Base-by-base conservation (phyloP, 2,329 filamentous ascomycete species). In the Aspergillus melleus region DNA sequence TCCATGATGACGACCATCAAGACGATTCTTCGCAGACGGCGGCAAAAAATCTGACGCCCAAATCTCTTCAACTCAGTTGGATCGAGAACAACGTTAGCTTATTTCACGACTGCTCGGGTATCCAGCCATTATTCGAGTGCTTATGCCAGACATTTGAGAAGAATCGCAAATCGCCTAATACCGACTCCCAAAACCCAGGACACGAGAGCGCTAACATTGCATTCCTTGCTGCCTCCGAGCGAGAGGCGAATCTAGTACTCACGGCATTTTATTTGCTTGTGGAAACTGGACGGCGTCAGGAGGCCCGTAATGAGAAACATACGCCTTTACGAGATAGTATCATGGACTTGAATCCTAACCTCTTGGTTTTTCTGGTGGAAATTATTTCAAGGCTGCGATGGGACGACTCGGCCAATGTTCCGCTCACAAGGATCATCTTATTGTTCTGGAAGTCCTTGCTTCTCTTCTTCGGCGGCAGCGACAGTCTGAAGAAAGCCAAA, bases 361-460 rank as follows among this genome's bases (percentile, higher is more conserved):
- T 96, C 52, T 82, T 93, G 19, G 84, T 90, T 52, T 88, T 89
- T 58, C 83, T 96, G 73, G 84, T 93, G 30, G 86, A 88, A 52
- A 84, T 86, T 20, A 86, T 87, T 32, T 85, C 88, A 4, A 88
- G 86, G 67, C 76, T 91, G 58, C 84, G 90, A 56, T 93, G 90
- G 89, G 88, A 91, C 59, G 81, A 84, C 60, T 75, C 76, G 9
- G 75, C 79, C 42, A 79, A 79, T 62, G 74, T 83, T 60, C 81
- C 80, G 42, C 84, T 90, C 60, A 86, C 86, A 65, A 83, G 89
- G 83, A 85, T 95, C 46, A 87, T 96, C 56, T 80, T 97, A 8
- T 80, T 98, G 1, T 86, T 96, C 52, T 98, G 95, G 94, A 99
- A 99, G 78, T 88, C 91, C 0, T 86, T 96, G 9, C 80, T 98